These are phyloP conservation scores for Sugiyamaella grinbergsii DNA, from an alignment of 1,139 yeast species.

Conservation along the genomic window DNA sequence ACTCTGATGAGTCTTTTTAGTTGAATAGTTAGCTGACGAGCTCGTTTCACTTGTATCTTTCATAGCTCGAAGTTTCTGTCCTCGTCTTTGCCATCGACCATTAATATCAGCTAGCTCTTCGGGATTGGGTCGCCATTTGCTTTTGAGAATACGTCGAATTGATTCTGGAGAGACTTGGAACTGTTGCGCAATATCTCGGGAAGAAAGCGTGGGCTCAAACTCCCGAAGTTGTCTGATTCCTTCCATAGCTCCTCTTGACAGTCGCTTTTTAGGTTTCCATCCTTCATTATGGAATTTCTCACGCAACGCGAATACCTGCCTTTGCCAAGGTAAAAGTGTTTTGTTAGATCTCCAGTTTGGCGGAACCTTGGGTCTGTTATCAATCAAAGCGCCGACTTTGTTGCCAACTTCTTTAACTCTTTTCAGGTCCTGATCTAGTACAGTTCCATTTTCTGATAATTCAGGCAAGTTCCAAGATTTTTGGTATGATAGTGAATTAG, in stretches of 20 bases:
- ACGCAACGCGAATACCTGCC: constrained; percentile 61
- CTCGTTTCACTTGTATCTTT: background rate
- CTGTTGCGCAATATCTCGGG: constrained; percentile 61
- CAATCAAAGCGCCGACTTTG: constrained; percentile 22
- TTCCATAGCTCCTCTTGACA: constrained; percentile 71
- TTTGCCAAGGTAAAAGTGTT: constrained; percentile 61
- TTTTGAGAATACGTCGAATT: constrained; percentile 71
- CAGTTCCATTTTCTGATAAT: constrained; percentile 19
- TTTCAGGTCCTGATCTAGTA: constrained; percentile 10
- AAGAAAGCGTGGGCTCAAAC: constrained; percentile 57
- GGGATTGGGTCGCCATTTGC: constrained; percentile 72
- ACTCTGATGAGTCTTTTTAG: constrained; percentile 15
- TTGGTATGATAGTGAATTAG: constrained; percentile 2
- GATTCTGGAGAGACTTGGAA: constrained; percentile 83
- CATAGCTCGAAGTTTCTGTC: constrained; percentile 37
- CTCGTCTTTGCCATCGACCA: constrained; percentile 55
- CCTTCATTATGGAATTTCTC: constrained; percentile 57
- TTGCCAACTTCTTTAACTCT: constrained; percentile 18
- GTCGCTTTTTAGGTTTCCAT: constrained; percentile 72
- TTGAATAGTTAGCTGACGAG: background rate
- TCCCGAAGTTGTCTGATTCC: constrained; percentile 60
- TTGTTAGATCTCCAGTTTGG: constrained; percentile 47
- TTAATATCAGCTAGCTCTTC: constrained; percentile 51
- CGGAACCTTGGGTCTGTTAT: constrained; percentile 42
- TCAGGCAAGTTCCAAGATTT: constrained; percentile 27